Evolutionary conservation across 306 rosid genomes (phyloP).

Genomic region (Senna tora): DNA sequence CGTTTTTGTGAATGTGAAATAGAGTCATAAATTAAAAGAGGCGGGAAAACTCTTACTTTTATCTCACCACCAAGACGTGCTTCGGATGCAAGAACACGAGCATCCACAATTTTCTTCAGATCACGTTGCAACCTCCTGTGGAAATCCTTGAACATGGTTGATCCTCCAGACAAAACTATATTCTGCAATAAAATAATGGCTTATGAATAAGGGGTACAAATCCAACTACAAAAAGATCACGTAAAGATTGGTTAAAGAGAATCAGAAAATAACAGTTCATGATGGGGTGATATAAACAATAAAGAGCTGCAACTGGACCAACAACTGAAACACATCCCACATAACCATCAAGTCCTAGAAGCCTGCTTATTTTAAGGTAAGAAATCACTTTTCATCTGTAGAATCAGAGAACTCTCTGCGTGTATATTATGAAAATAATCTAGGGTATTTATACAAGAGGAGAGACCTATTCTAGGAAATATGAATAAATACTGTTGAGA

Average conservation of each 20-base stretch:
- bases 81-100: conserved; percentile 88
- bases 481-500: too few relatives aligned
- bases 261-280: conserved; percentile 7
- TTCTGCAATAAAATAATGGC: conserved; percentile 59
- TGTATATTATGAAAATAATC: too few relatives aligned
- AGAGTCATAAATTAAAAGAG: conserved; percentile 14
- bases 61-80: conserved; percentile 75
- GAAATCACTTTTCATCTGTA: neutral
- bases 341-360: conserved; percentile 14
- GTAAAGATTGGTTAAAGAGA: conserved; percentile 14
- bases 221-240: conserved; percentile 9
- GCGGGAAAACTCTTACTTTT: conserved; percentile 52
- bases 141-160: conserved; percentile 99
- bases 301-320: conserved; percentile 12
- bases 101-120: conserved; percentile 89
- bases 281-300: conserved; percentile 21
- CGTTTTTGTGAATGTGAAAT: neutral
- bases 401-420: too few relatives aligned
- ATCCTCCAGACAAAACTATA: conserved; percentile 94
- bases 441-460: too few relatives aligned
- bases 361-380: conserved; percentile 10
- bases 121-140: conserved; percentile 97
- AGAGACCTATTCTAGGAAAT: too few relatives aligned
- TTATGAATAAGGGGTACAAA: conserved; percentile 11
- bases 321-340: conserved; percentile 22